Evolutionary conservation across 2,329 filamentous ascomycete species (phyloP).

Genomic region (Cercospora sp.): DNA sequence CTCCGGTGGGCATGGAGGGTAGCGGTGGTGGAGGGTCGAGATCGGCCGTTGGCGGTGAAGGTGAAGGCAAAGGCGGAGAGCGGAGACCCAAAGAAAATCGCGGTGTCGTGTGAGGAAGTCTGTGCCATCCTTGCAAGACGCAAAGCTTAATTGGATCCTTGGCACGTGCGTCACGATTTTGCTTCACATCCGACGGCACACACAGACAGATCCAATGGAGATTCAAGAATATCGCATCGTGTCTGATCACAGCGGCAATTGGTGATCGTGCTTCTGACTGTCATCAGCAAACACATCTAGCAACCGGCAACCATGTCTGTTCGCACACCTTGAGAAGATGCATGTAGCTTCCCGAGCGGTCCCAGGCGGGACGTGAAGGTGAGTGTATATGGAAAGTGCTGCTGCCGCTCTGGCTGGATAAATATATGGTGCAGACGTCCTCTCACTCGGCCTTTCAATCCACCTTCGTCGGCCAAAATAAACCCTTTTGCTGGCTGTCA

Average conservation of each 20-base stretch:
- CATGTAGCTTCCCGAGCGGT: neutral
- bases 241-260: neutral
- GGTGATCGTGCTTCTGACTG: neutral
- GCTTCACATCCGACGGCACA: neutral
- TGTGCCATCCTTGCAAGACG: constrained; percentile 2
- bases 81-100: neutral
- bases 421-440: no score
- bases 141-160: neutral
- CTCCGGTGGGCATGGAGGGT: constrained; percentile 16
- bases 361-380: neutral
- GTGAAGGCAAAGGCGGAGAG: neutral
- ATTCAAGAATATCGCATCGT: neutral
- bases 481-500: no score
- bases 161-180: neutral
- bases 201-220: neutral
- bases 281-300: neutral
- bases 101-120: constrained; percentile 10
- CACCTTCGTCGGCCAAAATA: neutral
- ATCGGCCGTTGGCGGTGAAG: constrained; percentile 2
- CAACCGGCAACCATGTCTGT: no score
- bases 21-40: neutral
- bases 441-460: no score
- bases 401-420: no score
- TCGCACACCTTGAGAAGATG: neutral
- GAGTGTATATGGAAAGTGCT: neutral